A percentile compares a stretch with the other conserved stretches of the same genome.
These are phyloP conservation scores for Aspergillus sp. DNA, from an alignment of 2,329 filamentous ascomycete genomes.

Conservation along the genomic window DNA sequence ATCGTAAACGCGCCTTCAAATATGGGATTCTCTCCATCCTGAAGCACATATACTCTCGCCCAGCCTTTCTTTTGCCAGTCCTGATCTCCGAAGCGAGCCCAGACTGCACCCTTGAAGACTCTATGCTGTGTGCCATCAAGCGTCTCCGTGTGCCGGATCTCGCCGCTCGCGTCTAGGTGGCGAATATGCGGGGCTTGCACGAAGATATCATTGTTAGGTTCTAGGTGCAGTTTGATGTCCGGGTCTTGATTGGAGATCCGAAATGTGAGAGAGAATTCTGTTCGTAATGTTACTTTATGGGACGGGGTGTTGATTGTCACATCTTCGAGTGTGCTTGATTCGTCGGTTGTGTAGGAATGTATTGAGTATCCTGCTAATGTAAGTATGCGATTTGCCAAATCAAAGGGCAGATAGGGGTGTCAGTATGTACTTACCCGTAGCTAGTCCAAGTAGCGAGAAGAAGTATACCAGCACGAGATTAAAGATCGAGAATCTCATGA, in stretches of 20 bases:
- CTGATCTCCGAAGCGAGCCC: not conserved
- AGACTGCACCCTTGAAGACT: constrained; percentile 5
- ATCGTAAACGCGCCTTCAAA: constrained; percentile 13
- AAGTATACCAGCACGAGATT: no score
- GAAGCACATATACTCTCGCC: constrained; percentile 12
- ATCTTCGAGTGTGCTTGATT: not conserved
- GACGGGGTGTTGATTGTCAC: not conserved
- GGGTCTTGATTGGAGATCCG: not conserved
- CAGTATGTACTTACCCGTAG: no score
- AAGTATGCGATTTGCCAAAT: not conserved
- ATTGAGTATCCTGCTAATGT: not conserved
- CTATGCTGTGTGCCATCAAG: not conserved
- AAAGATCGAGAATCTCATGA: no score
- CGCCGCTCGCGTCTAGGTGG: constrained; percentile 4
- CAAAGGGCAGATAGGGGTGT: no score
- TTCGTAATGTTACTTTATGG: not conserved
- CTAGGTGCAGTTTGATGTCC: not conserved
- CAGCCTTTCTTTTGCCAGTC: constrained; percentile 7
- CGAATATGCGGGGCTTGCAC: constrained; percentile 3
- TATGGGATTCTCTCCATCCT: constrained; percentile 8
- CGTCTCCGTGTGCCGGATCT: not conserved
- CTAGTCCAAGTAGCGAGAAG: no score
- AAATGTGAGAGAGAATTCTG: not conserved
- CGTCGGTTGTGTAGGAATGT: not conserved
- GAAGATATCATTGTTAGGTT: constrained; percentile 14